These are phyloP conservation scores for Fraxinus pennsylvanica DNA, from an alignment of 257 asterid genomes.

Conservation along the genomic window DNA sequence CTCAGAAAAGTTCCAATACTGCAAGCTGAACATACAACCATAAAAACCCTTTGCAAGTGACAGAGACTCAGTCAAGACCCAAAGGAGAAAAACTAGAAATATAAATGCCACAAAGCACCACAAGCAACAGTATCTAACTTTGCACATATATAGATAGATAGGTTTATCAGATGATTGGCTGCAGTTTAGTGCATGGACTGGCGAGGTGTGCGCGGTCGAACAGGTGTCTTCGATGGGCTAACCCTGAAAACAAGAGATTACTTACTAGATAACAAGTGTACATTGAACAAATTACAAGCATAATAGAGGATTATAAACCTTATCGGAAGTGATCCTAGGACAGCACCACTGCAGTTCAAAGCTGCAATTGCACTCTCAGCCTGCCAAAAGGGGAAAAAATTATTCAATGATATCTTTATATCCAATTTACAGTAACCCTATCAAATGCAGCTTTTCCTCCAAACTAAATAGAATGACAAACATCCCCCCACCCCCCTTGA, in stretches of 20 bases:
- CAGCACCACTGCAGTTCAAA: slow-evolving; percentile 93
- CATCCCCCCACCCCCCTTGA: background rate
- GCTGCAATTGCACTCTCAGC: slow-evolving; percentile 98
- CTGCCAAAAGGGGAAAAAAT: slow-evolving; percentile 40
- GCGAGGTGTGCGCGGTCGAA: slow-evolving; percentile 74
- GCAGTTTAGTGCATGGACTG: slow-evolving; percentile 46
- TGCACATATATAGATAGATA: slow-evolving; percentile 34
- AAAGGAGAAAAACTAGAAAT: slow-evolving; percentile 26
- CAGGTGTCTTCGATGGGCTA: slow-evolving; percentile 84
- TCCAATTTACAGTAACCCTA: background rate
- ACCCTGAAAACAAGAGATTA: slow-evolving; percentile 48
- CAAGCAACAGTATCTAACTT: slow-evolving; percentile 39
- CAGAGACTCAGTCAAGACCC: slow-evolving; percentile 38
- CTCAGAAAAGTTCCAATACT: slow-evolving; percentile 56
- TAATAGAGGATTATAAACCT: slow-evolving; percentile 42
- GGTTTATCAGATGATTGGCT: slow-evolving; percentile 37
- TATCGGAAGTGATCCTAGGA: slow-evolving; percentile 90
- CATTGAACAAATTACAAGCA: background rate
- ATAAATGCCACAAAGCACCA: slow-evolving; percentile 44
- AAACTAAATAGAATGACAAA: background rate
- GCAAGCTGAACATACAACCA: slow-evolving; percentile 44
- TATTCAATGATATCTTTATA: background rate
- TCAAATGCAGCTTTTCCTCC: background rate
- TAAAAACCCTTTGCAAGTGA: slow-evolving; percentile 29
- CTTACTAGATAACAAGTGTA: background rate